Conservation (phyloP, 768 basidiomycete genomes). For the Calocera viscosa region DNA sequence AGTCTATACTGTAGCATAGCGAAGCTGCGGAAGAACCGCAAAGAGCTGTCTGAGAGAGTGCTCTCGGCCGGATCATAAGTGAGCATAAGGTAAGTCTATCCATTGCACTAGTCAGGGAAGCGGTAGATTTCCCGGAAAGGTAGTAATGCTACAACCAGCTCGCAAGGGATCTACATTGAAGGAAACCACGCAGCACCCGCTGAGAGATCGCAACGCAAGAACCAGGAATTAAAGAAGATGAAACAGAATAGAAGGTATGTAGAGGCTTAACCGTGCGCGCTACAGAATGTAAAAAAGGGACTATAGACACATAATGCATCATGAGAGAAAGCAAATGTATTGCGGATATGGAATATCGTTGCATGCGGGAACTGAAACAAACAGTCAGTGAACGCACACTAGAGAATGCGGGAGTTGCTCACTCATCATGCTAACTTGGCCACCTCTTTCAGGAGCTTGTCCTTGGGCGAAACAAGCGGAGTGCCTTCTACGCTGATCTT, state of each 20-base stretch:
- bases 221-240: slow-evolving; percentile 6
- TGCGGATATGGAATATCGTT: slow-evolving; percentile 8
- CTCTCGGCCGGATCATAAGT: too few relatives aligned
- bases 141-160: slow-evolving; percentile 10
- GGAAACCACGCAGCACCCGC: not conserved
- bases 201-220: not conserved
- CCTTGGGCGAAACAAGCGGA: slow-evolving; percentile 26
- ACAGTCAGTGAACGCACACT: not conserved
- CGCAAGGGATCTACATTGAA: slow-evolving; percentile 9
- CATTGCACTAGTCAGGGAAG: slow-evolving; percentile 8
- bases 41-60: too few relatives aligned
- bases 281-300: not conserved
- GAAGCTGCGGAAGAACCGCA: too few relatives aligned
- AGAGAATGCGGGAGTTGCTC: not conserved
- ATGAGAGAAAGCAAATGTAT: not conserved
- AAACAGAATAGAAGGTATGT: slow-evolving; percentile 8
- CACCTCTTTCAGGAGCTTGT: slow-evolving; percentile 25
- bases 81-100: slow-evolving; percentile 5
- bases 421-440: slow-evolving; percentile 9
- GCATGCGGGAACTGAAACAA: not conserved
- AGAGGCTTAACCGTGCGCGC: not conserved
- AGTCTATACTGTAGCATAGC: too few relatives aligned
- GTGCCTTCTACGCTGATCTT: slow-evolving; percentile 30
- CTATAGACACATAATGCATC: slow-evolving; percentile 3
- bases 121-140: not conserved